Evolutionary conservation across 768 basidiomycete species (phyloP), one percentile per base, ranked within the genome.

Genomic region (Solioccasus polychromus): DNA sequence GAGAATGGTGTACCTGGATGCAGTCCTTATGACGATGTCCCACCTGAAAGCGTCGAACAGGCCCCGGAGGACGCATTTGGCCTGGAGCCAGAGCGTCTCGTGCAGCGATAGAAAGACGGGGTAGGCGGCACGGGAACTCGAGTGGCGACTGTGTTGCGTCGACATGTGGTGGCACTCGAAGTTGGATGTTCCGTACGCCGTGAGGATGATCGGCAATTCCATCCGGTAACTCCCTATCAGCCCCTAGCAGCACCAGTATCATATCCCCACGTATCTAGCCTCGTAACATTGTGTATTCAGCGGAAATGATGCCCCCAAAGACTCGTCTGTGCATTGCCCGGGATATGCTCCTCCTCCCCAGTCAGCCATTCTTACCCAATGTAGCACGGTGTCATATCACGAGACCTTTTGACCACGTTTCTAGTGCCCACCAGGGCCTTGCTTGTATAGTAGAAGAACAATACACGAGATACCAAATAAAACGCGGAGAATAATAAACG

Each of bases 31-130:
- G 40, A 89, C 82, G 20, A 77, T 60, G 62, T 81, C 77, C 84
- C 85, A 88, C 24, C 86, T 77, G 61, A 79, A 85, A 12, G 87
- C 78, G 67, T 91, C 88, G 32, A 77, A 58, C 10, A 90, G 59
- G 14, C 88, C 89, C 9, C 66, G 64, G 54, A 71, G 71, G 12
- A 76, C 72, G 69, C 81, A 90, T 41, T 63, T 71, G 9, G 79
- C 48, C 55, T 90, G 88, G 3, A 88, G 68, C 56, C 68, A 60
- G 15, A 78, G 58, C 0, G 87, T 82, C 20, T 85, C 77, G 12
- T 71, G 72, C 4, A 85, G 51, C 2, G 87, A 75, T 7, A 90
- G 72, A 63, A 90, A 91, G 11, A 71, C 61, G 1, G 89, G 88
- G 64, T 90, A 91, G 2, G 74, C 63, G 3, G 75, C 61, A 29